Conservation (phyloP, 2,329 filamentous ascomycete genomes). For the Xylaria digitata region DNA sequence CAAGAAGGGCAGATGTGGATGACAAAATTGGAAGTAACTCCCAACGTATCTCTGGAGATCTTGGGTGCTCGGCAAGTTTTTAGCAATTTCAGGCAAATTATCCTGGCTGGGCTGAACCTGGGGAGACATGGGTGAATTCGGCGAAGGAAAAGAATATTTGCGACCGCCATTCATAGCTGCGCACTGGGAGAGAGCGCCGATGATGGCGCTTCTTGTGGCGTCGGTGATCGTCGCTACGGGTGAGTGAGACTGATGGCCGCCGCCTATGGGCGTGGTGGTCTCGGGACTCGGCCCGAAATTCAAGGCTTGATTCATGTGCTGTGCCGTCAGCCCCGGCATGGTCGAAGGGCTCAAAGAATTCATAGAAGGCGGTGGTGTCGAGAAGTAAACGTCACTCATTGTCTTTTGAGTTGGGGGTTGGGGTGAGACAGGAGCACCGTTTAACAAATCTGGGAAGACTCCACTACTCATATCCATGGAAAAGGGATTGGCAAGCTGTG, state of each 20-base stretch:
- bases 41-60: slow-evolving; percentile 92
- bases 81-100: slow-evolving; percentile 64
- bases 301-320: slow-evolving; percentile 73
- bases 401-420: slow-evolving; percentile 78
- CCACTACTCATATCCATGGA: slow-evolving; percentile 78
- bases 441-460: slow-evolving; percentile 81
- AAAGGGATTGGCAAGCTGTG: slow-evolving; percentile 75
- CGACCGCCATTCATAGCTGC: slow-evolving; percentile 64
- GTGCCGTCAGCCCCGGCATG: slow-evolving; percentile 71
- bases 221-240: slow-evolving; percentile 74
- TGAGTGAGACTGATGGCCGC: slow-evolving; percentile 68
- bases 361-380: slow-evolving; percentile 79
- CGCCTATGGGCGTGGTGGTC: slow-evolving; percentile 77
- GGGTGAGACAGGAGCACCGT: slow-evolving; percentile 78
- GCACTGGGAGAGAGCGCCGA: slow-evolving; percentile 69
- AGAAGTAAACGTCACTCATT: slow-evolving; percentile 79
- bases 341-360: slow-evolving; percentile 78
- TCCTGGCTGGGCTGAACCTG: slow-evolving; percentile 60
- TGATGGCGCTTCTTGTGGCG: slow-evolving; percentile 70
- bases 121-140: slow-evolving; percentile 66
- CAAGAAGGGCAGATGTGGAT: slow-evolving; percentile 93
- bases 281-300: slow-evolving; percentile 74
- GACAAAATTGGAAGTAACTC: slow-evolving; percentile 91
- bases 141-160: slow-evolving; percentile 72
- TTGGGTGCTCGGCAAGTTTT: slow-evolving; percentile 78